Conservation (phyloP, 257 asterid genomes). For the Dorcoceras hygrometricum region DNA sequence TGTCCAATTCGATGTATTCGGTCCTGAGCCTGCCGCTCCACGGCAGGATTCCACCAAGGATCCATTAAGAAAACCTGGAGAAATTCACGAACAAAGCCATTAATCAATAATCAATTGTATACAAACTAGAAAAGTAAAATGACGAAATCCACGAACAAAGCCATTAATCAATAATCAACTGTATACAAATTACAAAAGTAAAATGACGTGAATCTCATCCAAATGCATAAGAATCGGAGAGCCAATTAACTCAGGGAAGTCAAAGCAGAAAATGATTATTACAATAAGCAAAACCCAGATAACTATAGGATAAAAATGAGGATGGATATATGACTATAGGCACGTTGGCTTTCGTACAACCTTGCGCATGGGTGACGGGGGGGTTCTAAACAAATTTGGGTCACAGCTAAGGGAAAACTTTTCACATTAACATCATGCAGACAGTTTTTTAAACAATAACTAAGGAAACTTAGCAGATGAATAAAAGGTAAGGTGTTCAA, state of each 20-base stretch:
- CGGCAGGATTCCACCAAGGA: conserved; percentile 99
- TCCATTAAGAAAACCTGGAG: conserved; percentile 95
- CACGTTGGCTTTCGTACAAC: neutral
- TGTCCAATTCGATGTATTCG: conserved; percentile 96
- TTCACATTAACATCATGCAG: neutral
- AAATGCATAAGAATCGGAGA: conserved; percentile 1
- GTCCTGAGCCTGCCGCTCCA: conserved; percentile 95
- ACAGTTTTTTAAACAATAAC: neutral
- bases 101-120: conserved; percentile 14
- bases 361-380: neutral
- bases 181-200: conserved; percentile 9
- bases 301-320: neutral
- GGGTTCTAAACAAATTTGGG: too few relatives aligned
- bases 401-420: too few relatives aligned
- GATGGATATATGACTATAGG: neutral
- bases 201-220: neutral
- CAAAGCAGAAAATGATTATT: neutral
- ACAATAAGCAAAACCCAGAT: conserved; percentile 1
- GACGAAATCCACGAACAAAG: conserved; percentile 24
- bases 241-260: conserved; percentile 13
- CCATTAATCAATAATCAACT: conserved; percentile 15
- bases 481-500: conserved; percentile 9
- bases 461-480: neutral
- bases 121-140: too few relatives aligned
- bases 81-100: conserved; percentile 23